Evolutionary conservation across 2,329 filamentous ascomycete genomes (phyloP).

Genomic region (Aspergillus latus): DNA sequence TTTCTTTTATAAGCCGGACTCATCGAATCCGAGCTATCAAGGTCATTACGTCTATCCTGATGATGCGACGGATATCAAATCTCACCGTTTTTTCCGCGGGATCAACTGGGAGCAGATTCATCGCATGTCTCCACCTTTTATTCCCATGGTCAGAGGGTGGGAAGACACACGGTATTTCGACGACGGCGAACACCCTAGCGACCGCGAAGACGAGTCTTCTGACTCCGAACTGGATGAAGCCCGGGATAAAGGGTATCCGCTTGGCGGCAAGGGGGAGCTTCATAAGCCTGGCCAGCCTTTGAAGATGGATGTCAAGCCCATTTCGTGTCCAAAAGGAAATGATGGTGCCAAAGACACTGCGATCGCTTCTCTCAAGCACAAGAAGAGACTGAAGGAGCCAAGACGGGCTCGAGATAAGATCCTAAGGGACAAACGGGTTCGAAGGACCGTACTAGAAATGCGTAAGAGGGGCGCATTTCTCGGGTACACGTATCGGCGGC

Average conservation of each 20-base stretch:
- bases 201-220: constrained; percentile 16
- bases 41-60: constrained; percentile 73
- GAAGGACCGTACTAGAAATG: constrained; percentile 69
- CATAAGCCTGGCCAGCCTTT: constrained; percentile 24
- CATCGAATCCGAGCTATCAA: constrained; percentile 42
- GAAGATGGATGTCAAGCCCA: neutral
- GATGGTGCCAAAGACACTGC: constrained; percentile 44
- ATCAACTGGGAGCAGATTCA: constrained; percentile 78
- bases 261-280: neutral
- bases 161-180: constrained; percentile 91
- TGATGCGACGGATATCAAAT: constrained; percentile 86
- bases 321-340: constrained; percentile 20
- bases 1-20: constrained; percentile 32
- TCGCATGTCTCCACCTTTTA: constrained; percentile 69
- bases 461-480: constrained; percentile 82
- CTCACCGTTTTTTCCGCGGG: constrained; percentile 79
- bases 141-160: constrained; percentile 67
- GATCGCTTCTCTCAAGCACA: constrained; percentile 10
- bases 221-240: constrained; percentile 15
- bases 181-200: constrained; percentile 61
- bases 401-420: constrained; percentile 83
- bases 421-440: constrained; percentile 69
- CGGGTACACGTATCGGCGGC: constrained; percentile 77
- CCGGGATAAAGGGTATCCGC: constrained; percentile 7
- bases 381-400: constrained; percentile 61